A percentile compares a stretch with the other conserved stretches of the same genome.
phyloP scores from a whole-genome alignment of 2,329 filamentous ascomycete species.

The Ceratocystis lukuohia region DNA sequence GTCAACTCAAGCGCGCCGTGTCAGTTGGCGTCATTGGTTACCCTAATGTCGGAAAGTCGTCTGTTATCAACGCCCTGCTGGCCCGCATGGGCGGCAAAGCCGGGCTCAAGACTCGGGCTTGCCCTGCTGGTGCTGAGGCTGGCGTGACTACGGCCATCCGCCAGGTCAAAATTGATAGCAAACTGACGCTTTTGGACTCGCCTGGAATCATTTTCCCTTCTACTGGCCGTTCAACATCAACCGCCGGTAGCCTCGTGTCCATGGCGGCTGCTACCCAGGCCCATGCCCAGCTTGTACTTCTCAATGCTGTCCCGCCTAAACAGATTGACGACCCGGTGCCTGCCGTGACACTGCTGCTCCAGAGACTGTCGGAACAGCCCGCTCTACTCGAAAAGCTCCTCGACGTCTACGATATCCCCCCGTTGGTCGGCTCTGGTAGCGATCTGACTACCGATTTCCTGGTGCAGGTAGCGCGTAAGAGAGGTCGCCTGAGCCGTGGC shows the following conservation, averaged over 20 bases:
- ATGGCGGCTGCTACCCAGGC: constrained; percentile 54
- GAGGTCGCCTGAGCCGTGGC: constrained; percentile 74
- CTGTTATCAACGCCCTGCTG: constrained; percentile 85
- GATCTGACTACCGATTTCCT: constrained; percentile 83
- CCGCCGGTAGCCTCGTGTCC: constrained; percentile 32
- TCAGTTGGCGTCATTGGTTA: constrained; percentile 91
- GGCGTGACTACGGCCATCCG: constrained; percentile 82
- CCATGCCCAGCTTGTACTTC: constrained; percentile 70
- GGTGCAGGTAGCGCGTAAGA: constrained; percentile 85
- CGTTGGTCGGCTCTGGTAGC: constrained; percentile 56
- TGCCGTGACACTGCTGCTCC: constrained; percentile 71
- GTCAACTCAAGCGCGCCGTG: constrained; percentile 76
- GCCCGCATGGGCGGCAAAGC: constrained; percentile 56
- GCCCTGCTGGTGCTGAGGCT: constrained; percentile 80
- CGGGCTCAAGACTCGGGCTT: constrained; percentile 45
- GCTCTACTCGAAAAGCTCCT: constrained; percentile 68
- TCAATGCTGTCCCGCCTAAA: constrained; percentile 86
- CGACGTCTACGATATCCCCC: constrained; percentile 69
- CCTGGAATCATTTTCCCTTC: constrained; percentile 90
- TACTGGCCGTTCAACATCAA: constrained; percentile 30
- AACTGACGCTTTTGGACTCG: constrained; percentile 83
- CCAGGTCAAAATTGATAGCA: constrained; percentile 87
- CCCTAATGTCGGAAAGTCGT: constrained; percentile 92
- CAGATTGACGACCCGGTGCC: constrained; percentile 88
- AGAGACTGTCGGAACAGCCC: constrained; percentile 58